phyloP scores from a whole-genome alignment of 2,329 filamentous ascomycete genomes.

The Alternaria postmessia region DNA sequence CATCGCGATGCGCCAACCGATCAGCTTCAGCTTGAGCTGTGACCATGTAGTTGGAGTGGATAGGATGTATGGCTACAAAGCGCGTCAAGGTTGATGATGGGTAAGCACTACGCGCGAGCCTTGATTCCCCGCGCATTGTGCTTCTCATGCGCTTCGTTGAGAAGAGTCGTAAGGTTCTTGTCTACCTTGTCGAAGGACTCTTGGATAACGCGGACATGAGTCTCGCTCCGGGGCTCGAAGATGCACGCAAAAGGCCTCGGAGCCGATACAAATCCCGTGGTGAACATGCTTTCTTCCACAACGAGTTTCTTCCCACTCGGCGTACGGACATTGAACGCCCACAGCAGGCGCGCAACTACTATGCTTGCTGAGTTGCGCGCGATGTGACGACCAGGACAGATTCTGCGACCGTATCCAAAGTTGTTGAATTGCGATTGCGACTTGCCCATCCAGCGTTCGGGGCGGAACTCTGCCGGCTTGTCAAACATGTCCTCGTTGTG shows the following conservation, averaged over 20 bases:
- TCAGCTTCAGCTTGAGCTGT: too few species aligned
- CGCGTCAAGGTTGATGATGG: neutral
- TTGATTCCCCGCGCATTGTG: neutral
- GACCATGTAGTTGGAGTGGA: too few species aligned
- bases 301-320: conserved; percentile 2
- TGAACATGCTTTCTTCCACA: conserved; percentile 36
- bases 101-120: neutral
- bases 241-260: conserved; percentile 31
- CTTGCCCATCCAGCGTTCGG: conserved; percentile 45
- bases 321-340: conserved; percentile 57
- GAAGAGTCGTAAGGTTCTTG: neutral
- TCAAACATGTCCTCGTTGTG: conserved; percentile 41
- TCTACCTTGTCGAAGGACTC: neutral
- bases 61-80: too few species aligned
- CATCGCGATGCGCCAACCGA: too few species aligned
- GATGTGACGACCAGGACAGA: conserved; percentile 51
- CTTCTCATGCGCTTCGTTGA: neutral
- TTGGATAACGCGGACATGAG: conserved; percentile 28
- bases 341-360: conserved; percentile 47
- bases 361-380: conserved; percentile 34
- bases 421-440: conserved; percentile 16
- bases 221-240: conserved; percentile 33
- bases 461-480: conserved; percentile 43
- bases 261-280: conserved; percentile 26
- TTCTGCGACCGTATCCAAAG: conserved; percentile 61